Percentiles rank a stretch among this genome's conserved stretches.
Evolutionary conservation across 768 basidiomycete genomes (phyloP).

Genomic region (Rhizopogon sp.): DNA sequence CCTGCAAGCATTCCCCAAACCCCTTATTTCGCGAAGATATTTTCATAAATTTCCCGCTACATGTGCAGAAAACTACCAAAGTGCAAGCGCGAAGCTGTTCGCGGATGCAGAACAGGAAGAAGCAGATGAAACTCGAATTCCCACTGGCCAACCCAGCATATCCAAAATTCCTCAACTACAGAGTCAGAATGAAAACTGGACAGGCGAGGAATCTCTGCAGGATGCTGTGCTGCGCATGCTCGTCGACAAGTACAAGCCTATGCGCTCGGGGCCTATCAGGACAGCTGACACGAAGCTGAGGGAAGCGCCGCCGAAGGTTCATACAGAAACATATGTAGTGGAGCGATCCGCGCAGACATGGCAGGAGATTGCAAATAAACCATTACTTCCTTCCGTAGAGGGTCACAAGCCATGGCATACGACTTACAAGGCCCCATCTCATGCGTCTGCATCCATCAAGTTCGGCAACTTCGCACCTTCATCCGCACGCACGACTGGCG

Average conservation of each 20-base stretch:
- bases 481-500: conserved; percentile 11
- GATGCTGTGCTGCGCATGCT: conserved; percentile 81
- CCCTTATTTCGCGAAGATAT: background rate
- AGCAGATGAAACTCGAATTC: conserved; percentile 25
- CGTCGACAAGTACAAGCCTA: conserved; percentile 80
- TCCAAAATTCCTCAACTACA: conserved; percentile 28
- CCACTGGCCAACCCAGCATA: conserved; percentile 5
- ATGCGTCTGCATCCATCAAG: conserved; percentile 48
- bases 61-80: conserved; percentile 13
- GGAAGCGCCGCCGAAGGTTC: conserved; percentile 38
- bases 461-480: conserved; percentile 39
- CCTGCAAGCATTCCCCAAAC: background rate
- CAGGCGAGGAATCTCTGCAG: conserved; percentile 65
- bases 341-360: conserved; percentile 2
- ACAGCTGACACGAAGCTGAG: conserved; percentile 67
- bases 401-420: conserved; percentile 70
- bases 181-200: conserved; percentile 63
- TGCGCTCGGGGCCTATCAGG: conserved; percentile 54
- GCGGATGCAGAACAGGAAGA: conserved; percentile 58
- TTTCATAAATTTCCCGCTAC: background rate
- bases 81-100: conserved; percentile 58
- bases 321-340: conserved; percentile 7
- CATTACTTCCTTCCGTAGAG: conserved; percentile 49
- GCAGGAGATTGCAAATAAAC: conserved; percentile 31
- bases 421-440: conserved; percentile 56